Percentiles rank a stretch among this genome's conserved stretches.
These are phyloP conservation scores for Pachyrhizus erosus DNA, from an alignment of 306 rosid species.

Conservation along the genomic window DNA sequence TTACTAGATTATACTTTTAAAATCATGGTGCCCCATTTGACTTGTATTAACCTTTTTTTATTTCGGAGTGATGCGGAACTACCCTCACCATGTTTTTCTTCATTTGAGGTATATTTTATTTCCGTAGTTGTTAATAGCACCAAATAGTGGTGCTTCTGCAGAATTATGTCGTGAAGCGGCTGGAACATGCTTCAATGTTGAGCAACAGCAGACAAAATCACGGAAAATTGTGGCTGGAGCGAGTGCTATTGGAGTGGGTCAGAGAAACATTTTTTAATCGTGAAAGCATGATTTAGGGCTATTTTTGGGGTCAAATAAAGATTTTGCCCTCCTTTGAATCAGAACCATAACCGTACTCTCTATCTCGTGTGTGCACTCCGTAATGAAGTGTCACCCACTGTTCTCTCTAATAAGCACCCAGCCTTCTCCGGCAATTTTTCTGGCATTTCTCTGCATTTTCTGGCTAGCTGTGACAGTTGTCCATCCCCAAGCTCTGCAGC, in stretches of 20 bases:
- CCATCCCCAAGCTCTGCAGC: background rate
- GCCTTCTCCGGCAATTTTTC: background rate
- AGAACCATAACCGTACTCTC: background rate
- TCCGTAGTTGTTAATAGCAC: background rate
- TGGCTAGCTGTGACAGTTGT: background rate
- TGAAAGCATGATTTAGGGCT: background rate
- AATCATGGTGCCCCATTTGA: background rate
- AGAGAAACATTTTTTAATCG: background rate
- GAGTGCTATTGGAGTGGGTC: background rate
- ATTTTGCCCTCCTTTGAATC: background rate
- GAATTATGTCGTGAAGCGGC: background rate
- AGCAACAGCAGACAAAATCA: background rate
- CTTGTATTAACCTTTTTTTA: background rate
- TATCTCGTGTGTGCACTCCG: background rate
- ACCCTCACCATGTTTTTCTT: constrained; percentile 14
- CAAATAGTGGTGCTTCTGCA: background rate
- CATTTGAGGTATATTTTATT: constrained; percentile 9
- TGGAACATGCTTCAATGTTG: background rate
- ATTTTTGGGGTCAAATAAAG: background rate
- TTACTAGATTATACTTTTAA: background rate
- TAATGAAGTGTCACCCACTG: background rate
- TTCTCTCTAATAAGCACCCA: background rate
- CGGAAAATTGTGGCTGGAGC: background rate
- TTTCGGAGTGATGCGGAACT: background rate
- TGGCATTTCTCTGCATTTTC: background rate